Evolutionary conservation across 805 yeast species (phyloP).

Genomic region (Candida xyloterini): DNA sequence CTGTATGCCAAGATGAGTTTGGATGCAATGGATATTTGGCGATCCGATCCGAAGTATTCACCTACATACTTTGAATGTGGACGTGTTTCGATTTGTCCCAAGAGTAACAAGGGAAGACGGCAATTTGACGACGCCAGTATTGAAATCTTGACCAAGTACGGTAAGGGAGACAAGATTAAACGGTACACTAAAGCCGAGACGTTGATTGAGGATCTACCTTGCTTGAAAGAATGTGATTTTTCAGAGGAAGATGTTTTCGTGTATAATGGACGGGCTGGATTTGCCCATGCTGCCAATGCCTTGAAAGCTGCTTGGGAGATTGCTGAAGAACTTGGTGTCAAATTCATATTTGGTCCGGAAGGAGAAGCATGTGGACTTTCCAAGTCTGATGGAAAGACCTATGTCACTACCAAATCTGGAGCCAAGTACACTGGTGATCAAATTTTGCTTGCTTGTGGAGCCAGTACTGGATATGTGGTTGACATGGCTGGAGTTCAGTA

Average conservation of each 20-base stretch:
- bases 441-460: constrained; percentile 39
- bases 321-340: constrained; percentile 32
- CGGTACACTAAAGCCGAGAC: constrained; percentile 29
- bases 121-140: constrained; percentile 40
- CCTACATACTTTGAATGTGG: constrained; percentile 40
- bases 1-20: constrained; percentile 41
- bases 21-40: constrained; percentile 44
- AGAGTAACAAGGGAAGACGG: constrained; percentile 30
- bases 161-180: constrained; percentile 30
- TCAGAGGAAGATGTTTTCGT: constrained; percentile 16
- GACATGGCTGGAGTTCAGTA: constrained; percentile 32
- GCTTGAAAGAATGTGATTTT: constrained; percentile 16
- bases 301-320: constrained; percentile 32
- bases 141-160: constrained; percentile 31
- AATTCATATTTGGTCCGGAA: constrained; percentile 33
- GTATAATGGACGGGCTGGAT: constrained; percentile 42
- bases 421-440: constrained; percentile 32
- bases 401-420: constrained; percentile 30
- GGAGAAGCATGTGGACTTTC: constrained; percentile 27
- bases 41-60: constrained; percentile 33
- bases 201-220: constrained; percentile 24
- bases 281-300: constrained; percentile 41
- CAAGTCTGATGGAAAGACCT: constrained; percentile 12
- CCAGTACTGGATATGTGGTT: constrained; percentile 37
- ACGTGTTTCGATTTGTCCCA: constrained; percentile 38